Base-by-base conservation (phyloP, 1,284 basidiomycete genomes). In the Rugiboletus extremiorientalis region DNA sequence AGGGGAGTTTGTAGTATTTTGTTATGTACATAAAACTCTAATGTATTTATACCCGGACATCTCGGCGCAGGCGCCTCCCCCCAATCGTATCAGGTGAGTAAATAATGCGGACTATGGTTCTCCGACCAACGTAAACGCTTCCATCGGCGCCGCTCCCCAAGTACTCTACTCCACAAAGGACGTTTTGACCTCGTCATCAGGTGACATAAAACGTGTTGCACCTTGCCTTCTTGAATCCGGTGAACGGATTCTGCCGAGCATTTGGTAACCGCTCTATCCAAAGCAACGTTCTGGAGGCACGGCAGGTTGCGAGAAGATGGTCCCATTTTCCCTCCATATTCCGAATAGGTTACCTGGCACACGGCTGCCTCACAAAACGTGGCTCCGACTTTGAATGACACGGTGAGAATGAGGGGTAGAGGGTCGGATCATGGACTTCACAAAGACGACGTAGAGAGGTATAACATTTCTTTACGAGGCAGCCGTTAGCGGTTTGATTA, bases 91-190 rank as follows among this genome's bases (percentile, higher is more conserved):
- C 63, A 65, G 53, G 63, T 61, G 57, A 62, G 64, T 55, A 40
- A 38, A n/a, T n/a, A n/a, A n/a, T n/a, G n/a, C n/a, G n/a, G n/a
- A n/a, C n/a, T n/a, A n/a, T n/a, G n/a, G n/a, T n/a, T n/a, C n/a
- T n/a, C n/a, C n/a, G n/a, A n/a, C 27, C 43, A 10, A 48, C 56
- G 50, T 56, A 48, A 61, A 33, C 3, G 4, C 16, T 40, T 22
- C 27, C 34, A 28, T 1, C 20, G 12, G 22, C 14, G 14, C 31
- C 20, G 18, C 23, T 86, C 73, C 85, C 84, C 22, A 85, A 87
- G 71, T n/a, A n/a, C n/a, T 50, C 28, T 12, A 22, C 28, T 34
- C 36, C 41, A 41, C 34, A 37, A 9, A 18, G 2, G 6, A 36
- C 28, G n/a, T 22, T 22, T 20, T 34, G 20, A 34, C 30, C 42